Percentiles rank a stretch among this genome's conserved stretches.
Evolutionary conservation across 805 yeast genomes (phyloP).

Genomic region (Kodamaea hsintzibuensis): DNA sequence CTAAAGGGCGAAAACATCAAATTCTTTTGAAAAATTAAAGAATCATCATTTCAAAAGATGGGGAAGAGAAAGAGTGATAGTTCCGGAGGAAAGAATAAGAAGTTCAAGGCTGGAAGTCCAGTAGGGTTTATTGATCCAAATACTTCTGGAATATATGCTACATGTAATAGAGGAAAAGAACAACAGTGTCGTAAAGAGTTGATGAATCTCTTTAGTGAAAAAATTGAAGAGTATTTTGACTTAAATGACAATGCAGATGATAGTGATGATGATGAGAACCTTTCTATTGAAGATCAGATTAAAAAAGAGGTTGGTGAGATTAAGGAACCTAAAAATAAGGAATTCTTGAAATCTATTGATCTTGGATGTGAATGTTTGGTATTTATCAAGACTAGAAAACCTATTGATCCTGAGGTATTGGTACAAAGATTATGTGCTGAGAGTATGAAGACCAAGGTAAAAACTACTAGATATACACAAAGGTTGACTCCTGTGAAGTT

Average conservation of each 20-base stretch:
- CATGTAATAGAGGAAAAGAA: slow-evolving; percentile 84
- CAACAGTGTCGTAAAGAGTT: slow-evolving; percentile 75
- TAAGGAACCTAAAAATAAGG: slow-evolving; percentile 47
- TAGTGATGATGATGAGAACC: slow-evolving; percentile 36
- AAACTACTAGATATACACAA: slow-evolving; percentile 72
- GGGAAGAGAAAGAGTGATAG: slow-evolving; percentile 29
- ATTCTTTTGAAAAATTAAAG: background rate
- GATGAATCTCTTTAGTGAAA: slow-evolving; percentile 50
- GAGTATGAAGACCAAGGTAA: slow-evolving; percentile 48
- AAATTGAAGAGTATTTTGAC: slow-evolving; percentile 36
- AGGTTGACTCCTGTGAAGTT: slow-evolving; percentile 76
- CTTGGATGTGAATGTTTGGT: slow-evolving; percentile 81
- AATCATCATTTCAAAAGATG: slow-evolving; percentile 19
- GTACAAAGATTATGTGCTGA: slow-evolving; percentile 67
- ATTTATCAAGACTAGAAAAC: slow-evolving; percentile 77
- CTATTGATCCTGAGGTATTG: slow-evolving; percentile 75
- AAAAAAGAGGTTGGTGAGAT: slow-evolving; percentile 68
- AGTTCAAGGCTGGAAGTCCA: slow-evolving; percentile 39
- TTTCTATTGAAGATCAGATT: slow-evolving; percentile 76
- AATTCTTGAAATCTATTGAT: slow-evolving; percentile 56
- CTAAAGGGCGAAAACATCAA: background rate
- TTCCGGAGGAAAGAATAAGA: slow-evolving; percentile 30
- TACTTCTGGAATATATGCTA: slow-evolving; percentile 84
- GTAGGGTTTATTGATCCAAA: slow-evolving; percentile 73
- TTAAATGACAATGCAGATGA: slow-evolving; percentile 24